These are phyloP conservation scores for Cyclotella kingstonii DNA, from an alignment of 108 stramenopile species.

Conservation along the genomic window DNA sequence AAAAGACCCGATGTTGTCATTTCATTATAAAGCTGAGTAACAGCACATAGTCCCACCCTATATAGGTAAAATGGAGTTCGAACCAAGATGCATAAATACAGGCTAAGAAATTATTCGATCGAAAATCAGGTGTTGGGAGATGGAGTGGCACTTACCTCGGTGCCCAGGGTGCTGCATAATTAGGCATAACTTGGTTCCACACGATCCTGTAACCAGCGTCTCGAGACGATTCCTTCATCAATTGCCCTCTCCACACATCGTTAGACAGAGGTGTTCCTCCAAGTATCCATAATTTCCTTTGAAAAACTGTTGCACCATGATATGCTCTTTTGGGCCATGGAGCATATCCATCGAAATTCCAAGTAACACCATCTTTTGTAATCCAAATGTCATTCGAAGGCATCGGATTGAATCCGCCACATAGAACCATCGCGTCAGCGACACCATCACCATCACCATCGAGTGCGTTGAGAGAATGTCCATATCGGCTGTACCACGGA, in stretches of 20 bases:
- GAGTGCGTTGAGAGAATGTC: conserved; percentile 67
- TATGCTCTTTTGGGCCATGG: conserved; percentile 72
- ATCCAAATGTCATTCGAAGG: conserved; percentile 79
- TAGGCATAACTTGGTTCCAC: conserved; percentile 20
- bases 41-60: conserved; percentile 35
- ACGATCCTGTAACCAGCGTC: conserved; percentile 26
- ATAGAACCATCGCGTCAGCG: conserved; percentile 63
- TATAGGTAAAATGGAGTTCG: background rate
- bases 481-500: conserved; percentile 70
- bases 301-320: conserved; percentile 54
- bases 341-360: conserved; percentile 64
- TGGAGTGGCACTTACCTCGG: conserved; percentile 19
- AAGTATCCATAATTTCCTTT: conserved; percentile 50
- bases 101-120: background rate
- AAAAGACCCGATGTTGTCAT: conserved; percentile 1
- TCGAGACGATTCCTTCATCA: conserved; percentile 18
- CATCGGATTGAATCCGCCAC: conserved; percentile 64
- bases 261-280: conserved; percentile 77
- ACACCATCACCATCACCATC: conserved; percentile 51
- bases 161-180: conserved; percentile 32
- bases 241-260: conserved; percentile 63
- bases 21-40: conserved; percentile 17
- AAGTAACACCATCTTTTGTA: conserved; percentile 58
- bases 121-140: background rate
- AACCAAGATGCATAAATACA: background rate